Evolutionary conservation across 2,329 filamentous ascomycete species (phyloP), one percentile per base, ranked within the genome.

Genomic region (Metarhizium humberi): DNA sequence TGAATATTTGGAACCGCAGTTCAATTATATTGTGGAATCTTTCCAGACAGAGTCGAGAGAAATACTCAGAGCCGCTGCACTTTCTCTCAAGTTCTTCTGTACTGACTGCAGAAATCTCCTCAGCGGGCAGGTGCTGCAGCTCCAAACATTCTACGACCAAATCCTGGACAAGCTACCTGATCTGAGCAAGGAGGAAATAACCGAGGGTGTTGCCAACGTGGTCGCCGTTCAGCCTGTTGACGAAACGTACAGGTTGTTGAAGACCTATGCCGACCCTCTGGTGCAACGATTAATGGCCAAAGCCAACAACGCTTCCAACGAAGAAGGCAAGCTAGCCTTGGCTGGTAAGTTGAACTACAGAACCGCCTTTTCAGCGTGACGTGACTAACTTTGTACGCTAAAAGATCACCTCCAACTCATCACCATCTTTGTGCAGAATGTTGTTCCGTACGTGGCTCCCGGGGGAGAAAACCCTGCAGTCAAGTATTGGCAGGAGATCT

Each of bases 61-160:
- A 67, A 92, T 99, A 55, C 82, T 96, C 43, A 85, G 92, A 59
- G 94, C 92, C 20, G 90, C 94, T 18, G 94, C 94, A 6, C 83
- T 97, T 70, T 88, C 94, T 2, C 92, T 99, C 75, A 95, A 95
- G 65, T 99, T 94, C 75, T 92, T 99, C 72, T 97, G 95, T 67
- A 91, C 87, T 14, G 94, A 99, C 72, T 99, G 94, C 76, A 90
- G 88, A 62, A 84, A 90, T 65, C 78, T 96, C 40, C 80, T 99
- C 29, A 88, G 90, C 61, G 85, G 81, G 5, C 92, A 95, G 68
- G 89, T 95, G 40, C 71, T 85, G 8, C 90, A 96, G 64, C 78
- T 99, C 16, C 94, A 99, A 70, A 81, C 85, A 3, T 99, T 99
- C 69, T 99, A 96, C 69, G 85, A 95, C 65, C 86, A 88, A 60